These are phyloP conservation scores for Monocercomonoides exilis DNA, from an alignment of 78 protist species.

Conservation along the genomic window DNA sequence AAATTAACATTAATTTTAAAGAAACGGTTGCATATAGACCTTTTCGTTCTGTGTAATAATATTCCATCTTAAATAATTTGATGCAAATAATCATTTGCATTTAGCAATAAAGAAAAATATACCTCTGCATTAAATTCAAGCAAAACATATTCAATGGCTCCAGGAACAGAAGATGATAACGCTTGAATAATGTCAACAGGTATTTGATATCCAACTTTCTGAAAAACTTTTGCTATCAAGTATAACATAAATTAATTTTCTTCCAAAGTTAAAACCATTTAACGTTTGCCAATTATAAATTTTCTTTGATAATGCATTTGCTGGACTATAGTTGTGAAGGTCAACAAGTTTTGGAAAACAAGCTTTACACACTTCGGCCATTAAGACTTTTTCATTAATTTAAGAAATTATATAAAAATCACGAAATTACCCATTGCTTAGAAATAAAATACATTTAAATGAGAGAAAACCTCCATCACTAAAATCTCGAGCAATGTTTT, in stretches of 20 bases:
- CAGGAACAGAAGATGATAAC: conserved; percentile 20
- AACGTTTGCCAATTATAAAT: conserved; percentile 56
- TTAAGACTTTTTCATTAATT: conserved; percentile 34
- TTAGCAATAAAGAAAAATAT: neutral
- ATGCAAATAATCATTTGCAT: neutral
- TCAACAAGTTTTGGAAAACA: conserved; percentile 43
- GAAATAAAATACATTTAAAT: neutral
- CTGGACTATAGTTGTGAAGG: conserved; percentile 60
- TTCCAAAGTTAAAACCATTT: neutral
- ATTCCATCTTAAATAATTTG: too few species aligned
- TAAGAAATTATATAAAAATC: neutral
- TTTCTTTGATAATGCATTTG: conserved; percentile 33
- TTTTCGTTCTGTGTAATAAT: too few species aligned
- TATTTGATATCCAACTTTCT: conserved; percentile 9
- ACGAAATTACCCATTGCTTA: too few species aligned
- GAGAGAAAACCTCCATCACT: conserved; percentile 46
- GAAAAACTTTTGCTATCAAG: conserved; percentile 18
- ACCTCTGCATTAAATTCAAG: conserved; percentile 15
- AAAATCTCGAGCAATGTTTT: conserved; percentile 65
- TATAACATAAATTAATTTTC: neutral
- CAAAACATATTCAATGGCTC: conserved; percentile 34
- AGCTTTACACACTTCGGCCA: conserved; percentile 46
- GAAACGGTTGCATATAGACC: too few species aligned
- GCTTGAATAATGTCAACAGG: neutral
- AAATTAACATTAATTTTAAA: too few species aligned